These are phyloP conservation scores for Stygiomarasmius scandens DNA, from an alignment of 1,284 basidiomycete genomes.

Conservation along the genomic window DNA sequence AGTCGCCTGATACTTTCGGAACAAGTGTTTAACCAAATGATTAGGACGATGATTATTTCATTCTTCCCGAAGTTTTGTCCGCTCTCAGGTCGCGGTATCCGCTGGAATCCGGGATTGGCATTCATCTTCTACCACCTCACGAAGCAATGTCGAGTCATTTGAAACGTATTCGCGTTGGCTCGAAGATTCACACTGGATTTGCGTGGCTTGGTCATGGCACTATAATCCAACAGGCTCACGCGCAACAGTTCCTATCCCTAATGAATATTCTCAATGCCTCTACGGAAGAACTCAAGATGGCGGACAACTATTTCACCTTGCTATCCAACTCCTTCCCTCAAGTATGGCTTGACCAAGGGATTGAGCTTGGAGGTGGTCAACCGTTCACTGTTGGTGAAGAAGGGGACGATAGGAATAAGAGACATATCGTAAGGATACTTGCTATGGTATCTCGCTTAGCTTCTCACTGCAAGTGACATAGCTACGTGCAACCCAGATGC, in stretches of 20 bases:
- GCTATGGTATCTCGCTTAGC: background rate
- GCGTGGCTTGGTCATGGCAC: slow-evolving; percentile 71
- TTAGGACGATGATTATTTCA: slow-evolving; percentile 75
- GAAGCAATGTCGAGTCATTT: slow-evolving; percentile 59
- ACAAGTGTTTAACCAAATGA: too few relatives aligned
- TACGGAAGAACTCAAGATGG: slow-evolving; percentile 61
- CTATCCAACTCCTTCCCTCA: slow-evolving; percentile 53
- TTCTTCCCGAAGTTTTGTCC: slow-evolving; percentile 58
- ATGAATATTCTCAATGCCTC: slow-evolving; percentile 47
- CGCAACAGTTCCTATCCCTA: slow-evolving; percentile 50
- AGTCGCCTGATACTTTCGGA: slow-evolving; percentile 14
- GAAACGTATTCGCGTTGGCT: slow-evolving; percentile 35
- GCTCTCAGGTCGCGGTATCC: slow-evolving; percentile 46
- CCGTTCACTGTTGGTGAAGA: slow-evolving; percentile 65
- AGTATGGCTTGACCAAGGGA: slow-evolving; percentile 64
- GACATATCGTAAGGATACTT: slow-evolving; percentile 54
- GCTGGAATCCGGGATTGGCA: slow-evolving; percentile 30
- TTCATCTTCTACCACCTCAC: slow-evolving; percentile 63
- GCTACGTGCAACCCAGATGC: slow-evolving; percentile 38
- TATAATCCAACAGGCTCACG: slow-evolving; percentile 48
- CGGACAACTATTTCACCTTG: slow-evolving; percentile 71
- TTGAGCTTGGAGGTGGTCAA: slow-evolving; percentile 59
- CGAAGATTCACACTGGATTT: slow-evolving; percentile 55
- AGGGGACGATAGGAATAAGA: slow-evolving; percentile 58
- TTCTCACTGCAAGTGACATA: slow-evolving; percentile 18